Base-by-base conservation (phyloP, 192 early-diverging fungal species). In the Mortierella alpina region DNA sequence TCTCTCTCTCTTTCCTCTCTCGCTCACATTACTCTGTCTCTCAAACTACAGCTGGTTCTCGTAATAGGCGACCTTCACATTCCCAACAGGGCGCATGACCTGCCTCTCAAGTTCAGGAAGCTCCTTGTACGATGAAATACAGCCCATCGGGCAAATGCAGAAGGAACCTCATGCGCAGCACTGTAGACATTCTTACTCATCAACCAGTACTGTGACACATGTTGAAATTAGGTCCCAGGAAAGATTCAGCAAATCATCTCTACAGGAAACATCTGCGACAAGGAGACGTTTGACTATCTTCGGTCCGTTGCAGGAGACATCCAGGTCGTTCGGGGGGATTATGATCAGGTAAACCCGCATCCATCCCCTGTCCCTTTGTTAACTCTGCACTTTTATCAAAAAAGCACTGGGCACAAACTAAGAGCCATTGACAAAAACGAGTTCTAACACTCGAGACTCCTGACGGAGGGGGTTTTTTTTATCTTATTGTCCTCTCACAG, bases 211-310 rank as follows among this genome's bases (percentile, higher is more conserved):
- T 52, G 4, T 31, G 56, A 54, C n/a, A 40, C 51, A 14, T 66
- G 0, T 73, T 40, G 45, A n/a, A 17, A 41, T 51, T 75, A 89
- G 88, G 90, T 94, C 7, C 94, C 95, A 9, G 97, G 97, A 49
- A 99, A 99, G 82, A 99, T 99, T 69, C 94, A 97, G 80, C 92
- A 94, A 77, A 96, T 98, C 73, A 88, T 99, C 52, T 94, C 91
- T 76, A 97, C 96, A 6, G 97, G 97, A 44, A 98, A 98, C 81
- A 82, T 95, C 1, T 90, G 86, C 49, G 92, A 94, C 82, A 88
- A 90, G 57, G 95, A 95, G 40, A 95, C 93, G 0, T 90, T 92
- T 75, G 95, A 97, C 60, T 98, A 95, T 78, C 87, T 99, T 69
- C 87, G 92, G 63, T 92, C 92, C 44, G 89, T 99, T 54, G 89